These are phyloP conservation scores for Trichoderma citrinoviride DNA, from an alignment of 2,329 filamentous ascomycete species.

Conservation along the genomic window DNA sequence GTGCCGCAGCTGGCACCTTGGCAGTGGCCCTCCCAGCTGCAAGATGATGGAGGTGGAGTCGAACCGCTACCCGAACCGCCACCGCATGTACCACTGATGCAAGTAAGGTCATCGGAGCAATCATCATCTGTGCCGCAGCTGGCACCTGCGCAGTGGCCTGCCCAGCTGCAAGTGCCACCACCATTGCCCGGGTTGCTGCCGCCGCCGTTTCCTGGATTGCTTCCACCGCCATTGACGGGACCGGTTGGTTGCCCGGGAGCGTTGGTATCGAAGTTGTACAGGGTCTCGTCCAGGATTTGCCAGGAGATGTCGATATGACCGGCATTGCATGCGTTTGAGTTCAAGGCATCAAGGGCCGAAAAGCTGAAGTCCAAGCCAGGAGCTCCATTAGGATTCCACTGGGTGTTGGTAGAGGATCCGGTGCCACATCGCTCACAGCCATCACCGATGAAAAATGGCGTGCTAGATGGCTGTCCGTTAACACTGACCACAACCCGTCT, in stretches of 20 bases:
- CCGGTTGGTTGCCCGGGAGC: background rate
- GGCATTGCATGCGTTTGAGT: constrained; percentile 17
- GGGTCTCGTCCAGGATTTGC: constrained; percentile 23
- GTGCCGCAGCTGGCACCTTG: background rate
- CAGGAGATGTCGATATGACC: constrained; percentile 23
- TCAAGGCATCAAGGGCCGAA: constrained; percentile 12
- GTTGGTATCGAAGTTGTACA: constrained; percentile 23
- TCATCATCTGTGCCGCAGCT: constrained; percentile 2
- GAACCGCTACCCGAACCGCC: background rate
- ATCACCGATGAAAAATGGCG: constrained; percentile 24
- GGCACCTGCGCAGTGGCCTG: constrained; percentile 5
- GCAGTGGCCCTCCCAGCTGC: background rate
- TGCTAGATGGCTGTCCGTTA: constrained; percentile 18
- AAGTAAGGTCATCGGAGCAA: background rate
- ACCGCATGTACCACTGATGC: background rate
- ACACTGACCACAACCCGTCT: constrained; percentile 24
- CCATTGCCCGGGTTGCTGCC: background rate
- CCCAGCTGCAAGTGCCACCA: background rate
- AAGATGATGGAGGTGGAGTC: background rate
- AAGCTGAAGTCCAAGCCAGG: constrained; percentile 25
- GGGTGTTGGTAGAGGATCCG: constrained; percentile 10
- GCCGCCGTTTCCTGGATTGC: background rate
- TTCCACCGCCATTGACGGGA: background rate
- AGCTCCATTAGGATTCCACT: constrained; percentile 23
- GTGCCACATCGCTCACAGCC: constrained; percentile 24